A percentile compares a stretch with the other conserved stretches of the same genome.
phyloP scores from a whole-genome alignment of 169 alveolate species.

The Hammondia hammondi region DNA sequence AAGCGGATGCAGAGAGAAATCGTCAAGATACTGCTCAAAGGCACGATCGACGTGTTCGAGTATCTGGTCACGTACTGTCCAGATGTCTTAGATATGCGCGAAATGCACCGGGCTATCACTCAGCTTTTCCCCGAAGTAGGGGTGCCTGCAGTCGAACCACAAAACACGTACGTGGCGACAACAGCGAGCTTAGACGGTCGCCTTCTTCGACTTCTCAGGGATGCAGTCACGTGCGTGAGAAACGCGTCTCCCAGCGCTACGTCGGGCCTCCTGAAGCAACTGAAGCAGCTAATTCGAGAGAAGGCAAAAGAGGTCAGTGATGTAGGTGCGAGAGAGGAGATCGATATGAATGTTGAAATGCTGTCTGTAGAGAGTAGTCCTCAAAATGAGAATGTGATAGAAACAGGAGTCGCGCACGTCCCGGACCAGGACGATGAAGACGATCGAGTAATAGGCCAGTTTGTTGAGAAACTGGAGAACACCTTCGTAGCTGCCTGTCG shows the following conservation, averaged over 20 bases:
- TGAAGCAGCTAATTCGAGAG: neutral
- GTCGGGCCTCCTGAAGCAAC: neutral
- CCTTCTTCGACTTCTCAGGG: constrained; percentile 41
- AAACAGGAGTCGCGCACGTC: neutral
- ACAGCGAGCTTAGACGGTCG: constrained; percentile 59
- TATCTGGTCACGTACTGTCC: constrained; percentile 48
- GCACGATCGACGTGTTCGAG: constrained; percentile 29
- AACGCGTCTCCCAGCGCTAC: neutral
- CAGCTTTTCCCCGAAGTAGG: constrained; percentile 61
- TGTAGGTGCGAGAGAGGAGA: neutral
- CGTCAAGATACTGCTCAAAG: constrained; percentile 28
- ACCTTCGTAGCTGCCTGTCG: constrained; percentile 57
- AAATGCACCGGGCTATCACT: constrained; percentile 63
- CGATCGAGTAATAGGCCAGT: neutral
- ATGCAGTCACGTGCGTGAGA: constrained; percentile 40
- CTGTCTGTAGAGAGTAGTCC: no score
- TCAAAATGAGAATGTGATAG: neutral
- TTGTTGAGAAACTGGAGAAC: constrained; percentile 22
- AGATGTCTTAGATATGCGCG: constrained; percentile 60
- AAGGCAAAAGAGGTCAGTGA: neutral
- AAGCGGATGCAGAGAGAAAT: constrained; percentile 45
- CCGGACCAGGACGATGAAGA: neutral
- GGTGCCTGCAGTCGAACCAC: constrained; percentile 60
- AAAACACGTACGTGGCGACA: constrained; percentile 46
- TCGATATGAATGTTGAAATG: no score